Evolutionary conservation across 768 basidiomycete genomes (phyloP).

Genomic region (Polyporus arcularius): DNA sequence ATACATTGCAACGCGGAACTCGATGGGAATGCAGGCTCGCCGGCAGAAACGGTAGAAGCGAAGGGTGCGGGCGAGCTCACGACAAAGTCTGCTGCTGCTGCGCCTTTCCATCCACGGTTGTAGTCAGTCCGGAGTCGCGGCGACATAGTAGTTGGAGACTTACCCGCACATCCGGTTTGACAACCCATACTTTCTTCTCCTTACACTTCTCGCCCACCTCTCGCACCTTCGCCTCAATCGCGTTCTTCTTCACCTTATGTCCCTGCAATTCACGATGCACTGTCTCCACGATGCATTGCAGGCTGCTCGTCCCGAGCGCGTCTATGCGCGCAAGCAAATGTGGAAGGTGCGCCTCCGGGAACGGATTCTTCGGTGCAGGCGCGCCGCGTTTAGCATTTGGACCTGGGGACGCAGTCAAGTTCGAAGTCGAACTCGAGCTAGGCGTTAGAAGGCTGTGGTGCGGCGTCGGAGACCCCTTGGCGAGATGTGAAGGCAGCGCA

Average conservation of each 20-base stretch:
- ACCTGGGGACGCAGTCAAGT: slow-evolving; percentile 18
- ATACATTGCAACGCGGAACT: slow-evolving; percentile 1
- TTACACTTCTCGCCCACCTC: slow-evolving; percentile 78
- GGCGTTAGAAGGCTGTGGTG: background rate
- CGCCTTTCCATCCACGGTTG: slow-evolving; percentile 2
- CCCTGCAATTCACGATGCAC: slow-evolving; percentile 68
- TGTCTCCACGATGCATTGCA: slow-evolving; percentile 69
- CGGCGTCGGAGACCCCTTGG: slow-evolving; percentile 5
- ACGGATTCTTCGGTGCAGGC: slow-evolving; percentile 50
- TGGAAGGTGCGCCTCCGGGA: slow-evolving; percentile 68
- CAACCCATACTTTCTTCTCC: slow-evolving; percentile 72
- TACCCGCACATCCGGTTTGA: slow-evolving; percentile 44
- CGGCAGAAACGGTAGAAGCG: too few species aligned
- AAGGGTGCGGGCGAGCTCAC: background rate
- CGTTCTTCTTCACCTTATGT: slow-evolving; percentile 81
- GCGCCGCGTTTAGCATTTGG: slow-evolving; percentile 29
- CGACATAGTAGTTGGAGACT: background rate
- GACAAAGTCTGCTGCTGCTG: slow-evolving; percentile 13
- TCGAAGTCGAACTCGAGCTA: slow-evolving; percentile 8
- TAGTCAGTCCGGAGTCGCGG: background rate
- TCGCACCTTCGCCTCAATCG: slow-evolving; percentile 77
- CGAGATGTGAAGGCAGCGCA: slow-evolving; percentile 26
- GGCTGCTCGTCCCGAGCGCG: slow-evolving; percentile 57
- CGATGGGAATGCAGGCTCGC: too few species aligned
- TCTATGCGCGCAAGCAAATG: slow-evolving; percentile 65